Evolutionary conservation across 495 filamentous ascomycete genomes (phyloP), one percentile per base, ranked within the genome.

Genomic region (Parmelia sp.): DNA sequence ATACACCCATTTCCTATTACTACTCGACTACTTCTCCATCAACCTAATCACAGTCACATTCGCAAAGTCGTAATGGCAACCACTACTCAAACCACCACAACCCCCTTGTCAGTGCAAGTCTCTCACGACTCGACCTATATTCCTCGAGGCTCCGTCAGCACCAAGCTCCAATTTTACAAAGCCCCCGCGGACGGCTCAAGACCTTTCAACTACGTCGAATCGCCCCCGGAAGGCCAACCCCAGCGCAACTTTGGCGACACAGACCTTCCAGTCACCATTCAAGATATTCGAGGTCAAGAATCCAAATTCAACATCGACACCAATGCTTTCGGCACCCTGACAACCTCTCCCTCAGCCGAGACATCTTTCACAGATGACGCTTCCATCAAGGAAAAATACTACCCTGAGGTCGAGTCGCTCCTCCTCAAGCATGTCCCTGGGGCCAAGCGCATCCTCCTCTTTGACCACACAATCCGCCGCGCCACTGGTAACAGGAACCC

Each of bases 391-490:
- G 57, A 73, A 19, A 76, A 82, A 64, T 96, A 96, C 81, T 96
- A 96, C 81, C 89, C 90, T 0, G 90, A 95, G 71, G 83, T 93
- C 29, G 84, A 88, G 74, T 63, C 75, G 10, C 78, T 96, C 58
- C 74, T 96, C 0, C 76, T 87, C 2, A 66, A 78, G 25, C 70
- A 82, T 63, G 77, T 91, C 59, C 84, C 86, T 4, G 88, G 86
- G 40, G 79, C 80, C 25, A 77, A 82, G 51, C 75, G 82, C 7
- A 77, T 95, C 39, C 72, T 90, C 63, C 74, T 96, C 68, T 96
- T 96, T 80, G 91, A 96, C 82, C 90, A 96, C 78, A 96, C 91
- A 21, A 85, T 96, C 78, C 89, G 91, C 5, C 84, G 87, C 44
- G 74, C 82, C 9, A 64, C 72, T 45, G 81, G 88, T 0, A 61